A percentile compares a stretch with the other conserved stretches of the same genome.
Conservation (phyloP, 768 basidiomycete species). For the Tricholomella constricta region DNA sequence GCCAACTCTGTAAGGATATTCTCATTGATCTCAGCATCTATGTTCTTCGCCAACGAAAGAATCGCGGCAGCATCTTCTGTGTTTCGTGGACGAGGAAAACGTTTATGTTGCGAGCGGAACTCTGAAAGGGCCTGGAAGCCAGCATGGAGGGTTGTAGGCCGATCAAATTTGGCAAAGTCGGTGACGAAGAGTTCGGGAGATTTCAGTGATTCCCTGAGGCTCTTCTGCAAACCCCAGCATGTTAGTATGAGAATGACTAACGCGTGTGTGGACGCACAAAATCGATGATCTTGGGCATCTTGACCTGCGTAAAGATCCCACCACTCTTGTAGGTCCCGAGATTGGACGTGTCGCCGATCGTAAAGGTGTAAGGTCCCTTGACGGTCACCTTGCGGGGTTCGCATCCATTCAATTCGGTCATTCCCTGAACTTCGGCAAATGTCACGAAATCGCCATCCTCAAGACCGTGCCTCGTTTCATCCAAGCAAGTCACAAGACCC, state of each 20-base stretch:
- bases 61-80: conserved; percentile 73
- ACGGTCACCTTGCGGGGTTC: conserved; percentile 91
- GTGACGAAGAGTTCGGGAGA: conserved; percentile 89
- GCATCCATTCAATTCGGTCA: conserved; percentile 87
- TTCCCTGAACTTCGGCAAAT: conserved; percentile 94
- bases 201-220: conserved; percentile 80
- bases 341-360: conserved; percentile 87
- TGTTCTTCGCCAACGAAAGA: conserved; percentile 75
- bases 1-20: conserved; percentile 82
- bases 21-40: conserved; percentile 77
- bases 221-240: conserved; percentile 64
- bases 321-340: conserved; percentile 80
- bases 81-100: conserved; percentile 83
- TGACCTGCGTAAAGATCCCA: conserved; percentile 97
- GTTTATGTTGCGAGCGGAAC: conserved; percentile 63
- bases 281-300: conserved; percentile 95
- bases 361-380: conserved; percentile 97
- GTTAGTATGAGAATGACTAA: conserved; percentile 4
- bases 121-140: conserved; percentile 93
- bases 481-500: conserved; percentile 93
- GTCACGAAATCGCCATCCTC: conserved; percentile 98
- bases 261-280: conserved; percentile 65
- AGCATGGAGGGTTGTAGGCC: conserved; percentile 85
- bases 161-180: conserved; percentile 97
- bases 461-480: conserved; percentile 97